Percentiles rank a stretch among this genome's conserved stretches.
phyloP scores from a whole-genome alignment of 2,329 filamentous ascomycete genomes.

The Amesomyces nigricolor region DNA sequence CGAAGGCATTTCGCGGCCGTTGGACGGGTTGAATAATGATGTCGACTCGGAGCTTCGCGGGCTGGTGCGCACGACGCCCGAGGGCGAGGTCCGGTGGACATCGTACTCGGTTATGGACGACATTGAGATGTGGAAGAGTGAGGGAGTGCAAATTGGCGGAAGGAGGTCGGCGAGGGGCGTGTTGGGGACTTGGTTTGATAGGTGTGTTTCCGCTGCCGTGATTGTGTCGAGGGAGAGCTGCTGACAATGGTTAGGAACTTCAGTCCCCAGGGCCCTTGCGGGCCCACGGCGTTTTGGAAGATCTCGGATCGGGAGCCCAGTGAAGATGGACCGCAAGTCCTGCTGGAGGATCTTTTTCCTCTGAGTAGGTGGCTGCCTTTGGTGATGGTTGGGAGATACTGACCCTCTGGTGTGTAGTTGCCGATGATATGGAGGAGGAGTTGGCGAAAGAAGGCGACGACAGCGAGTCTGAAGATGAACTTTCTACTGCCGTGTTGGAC shows the following conservation, averaged over 20 bases:
- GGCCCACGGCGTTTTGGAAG: conserved; percentile 76
- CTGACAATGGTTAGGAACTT: conserved; percentile 46
- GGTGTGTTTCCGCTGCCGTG: conserved; percentile 36
- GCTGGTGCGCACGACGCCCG: conserved; percentile 57
- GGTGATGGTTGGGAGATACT: neutral
- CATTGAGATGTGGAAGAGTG: conserved; percentile 68
- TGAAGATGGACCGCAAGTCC: conserved; percentile 29
- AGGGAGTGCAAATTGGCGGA: conserved; percentile 70
- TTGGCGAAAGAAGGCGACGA: conserved; percentile 1
- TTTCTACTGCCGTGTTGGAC: conserved; percentile 3
- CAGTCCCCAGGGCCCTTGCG: conserved; percentile 62
- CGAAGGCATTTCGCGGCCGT: conserved; percentile 52
- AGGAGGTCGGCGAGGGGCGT: conserved; percentile 59
- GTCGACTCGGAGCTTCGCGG: conserved; percentile 61
- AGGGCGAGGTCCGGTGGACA: conserved; percentile 72
- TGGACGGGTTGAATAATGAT: conserved; percentile 63
- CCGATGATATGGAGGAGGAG: conserved; percentile 17
- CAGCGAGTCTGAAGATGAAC: conserved; percentile 19
- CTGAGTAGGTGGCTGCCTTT: conserved; percentile 17
- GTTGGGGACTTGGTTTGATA: conserved; percentile 73
- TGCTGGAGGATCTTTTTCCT: conserved; percentile 28
- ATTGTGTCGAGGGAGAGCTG: neutral
- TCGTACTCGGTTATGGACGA: conserved; percentile 58
- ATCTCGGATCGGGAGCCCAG: conserved; percentile 45
- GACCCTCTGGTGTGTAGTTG: conserved; percentile 10